Conservation (phyloP, 169 alveolate species). For the Eimeria maxima region DNA sequence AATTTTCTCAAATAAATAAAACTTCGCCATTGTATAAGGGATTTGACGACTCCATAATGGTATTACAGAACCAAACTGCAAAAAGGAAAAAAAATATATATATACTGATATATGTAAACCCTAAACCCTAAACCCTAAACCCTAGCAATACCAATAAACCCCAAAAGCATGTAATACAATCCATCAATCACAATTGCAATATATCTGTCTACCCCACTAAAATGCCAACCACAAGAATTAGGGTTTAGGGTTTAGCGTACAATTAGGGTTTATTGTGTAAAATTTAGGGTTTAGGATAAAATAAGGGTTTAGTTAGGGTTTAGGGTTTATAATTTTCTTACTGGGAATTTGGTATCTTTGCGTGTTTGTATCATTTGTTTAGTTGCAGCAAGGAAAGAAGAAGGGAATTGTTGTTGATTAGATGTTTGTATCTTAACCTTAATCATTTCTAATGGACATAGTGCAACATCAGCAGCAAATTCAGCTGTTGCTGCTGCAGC, state of each 20-base stretch:
- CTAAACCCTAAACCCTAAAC: constrained; percentile 31
- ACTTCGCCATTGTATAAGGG: constrained; percentile 99
- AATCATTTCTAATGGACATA: constrained; percentile 99
- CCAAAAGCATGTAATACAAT: too few relatives aligned
- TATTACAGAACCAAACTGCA: constrained; percentile 89
- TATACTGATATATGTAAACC: not conserved
- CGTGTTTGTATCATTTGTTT: constrained; percentile 88
- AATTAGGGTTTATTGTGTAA: constrained; percentile 12
- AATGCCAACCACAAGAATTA: too few relatives aligned
- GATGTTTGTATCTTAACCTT: constrained; percentile 97
- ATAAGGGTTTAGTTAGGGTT: too few relatives aligned
- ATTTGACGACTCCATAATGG: constrained; percentile 96
- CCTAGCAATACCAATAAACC: too few relatives aligned
- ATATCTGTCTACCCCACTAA: too few relatives aligned
- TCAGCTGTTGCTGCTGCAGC: constrained; percentile 99
- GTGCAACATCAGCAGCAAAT: constrained; percentile 97
- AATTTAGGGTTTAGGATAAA: constrained; percentile 27
- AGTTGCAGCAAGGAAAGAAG: constrained; percentile 90
- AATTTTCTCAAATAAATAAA: constrained; percentile 97
- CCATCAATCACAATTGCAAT: too few relatives aligned
- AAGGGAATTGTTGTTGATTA: constrained; percentile 93
- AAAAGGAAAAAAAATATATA: not conserved
- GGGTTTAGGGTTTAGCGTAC: constrained; percentile 48
- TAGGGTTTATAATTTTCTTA: constrained; percentile 37
- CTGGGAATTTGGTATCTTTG: constrained; percentile 93